Base-by-base conservation (phyloP, 805 yeast species). In the Dipodascus geniculatus region DNA sequence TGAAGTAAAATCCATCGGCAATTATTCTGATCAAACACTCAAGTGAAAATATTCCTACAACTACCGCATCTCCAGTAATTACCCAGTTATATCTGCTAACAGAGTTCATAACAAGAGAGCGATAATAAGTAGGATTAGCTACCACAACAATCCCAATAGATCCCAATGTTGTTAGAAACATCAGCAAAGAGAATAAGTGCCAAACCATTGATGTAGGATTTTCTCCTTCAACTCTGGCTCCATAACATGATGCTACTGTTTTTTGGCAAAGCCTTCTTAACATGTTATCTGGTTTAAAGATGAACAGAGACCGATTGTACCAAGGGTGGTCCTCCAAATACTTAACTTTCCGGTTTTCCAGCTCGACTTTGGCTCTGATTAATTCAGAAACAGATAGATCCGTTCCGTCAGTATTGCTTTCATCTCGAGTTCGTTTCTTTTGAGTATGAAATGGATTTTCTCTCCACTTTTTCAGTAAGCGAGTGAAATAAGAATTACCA, bases 1-100 rank as follows among this genome's bases (percentile, higher is more conserved):
- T 80, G 60, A 78, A 80, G 2, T 79, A 51, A 2, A 86, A 69
- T 0, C 99, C 99, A 69, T 91, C 98, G 0, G 99, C 98, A 14
- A 86, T 65, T 1, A 87, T 77, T 62, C 86, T 87, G 31, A 90
- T 79, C 1, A 77, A 22, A 56, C 88, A 86, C 62, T 91, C 99
- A 2, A 79, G 1, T 0, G 84, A 70, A 65, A 89, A 89, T 1
- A 87, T 60, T 1, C 71, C 58, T 19, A 81, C 75, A 64, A 87
- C 86, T 0, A 76, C 72, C 3, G 80, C 58, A 61, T 88, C 96
- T 23, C 77, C 58, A 59, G 73, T 74, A 4, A 79, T 69, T 1
- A 82, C 70, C 93, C 95, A 86, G 53, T 76, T 77, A 77, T 79
- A 77, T 1, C 63, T 54, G 0, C 33, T 16, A 38, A 6, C 14